Evolutionary conservation across 2,329 filamentous ascomycete genomes (phyloP).

Genomic region (Alternaria arbusti): DNA sequence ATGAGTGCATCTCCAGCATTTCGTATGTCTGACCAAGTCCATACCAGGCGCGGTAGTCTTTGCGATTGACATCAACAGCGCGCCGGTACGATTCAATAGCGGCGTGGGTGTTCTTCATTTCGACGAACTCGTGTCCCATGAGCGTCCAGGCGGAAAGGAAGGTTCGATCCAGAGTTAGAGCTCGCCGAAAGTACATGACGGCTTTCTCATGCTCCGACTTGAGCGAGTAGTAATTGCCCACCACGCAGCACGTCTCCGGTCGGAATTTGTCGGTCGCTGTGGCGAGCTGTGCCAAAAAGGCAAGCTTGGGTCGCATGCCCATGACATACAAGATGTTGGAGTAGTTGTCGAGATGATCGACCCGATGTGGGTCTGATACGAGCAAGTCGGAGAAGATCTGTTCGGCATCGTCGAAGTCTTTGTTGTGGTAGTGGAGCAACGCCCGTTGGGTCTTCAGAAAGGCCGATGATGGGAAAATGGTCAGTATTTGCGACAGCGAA

Average conservation of each 20-base stretch:
- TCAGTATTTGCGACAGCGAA: conserved; percentile 76
- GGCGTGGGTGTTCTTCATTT: conserved; percentile 97
- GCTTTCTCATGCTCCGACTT: conserved; percentile 97
- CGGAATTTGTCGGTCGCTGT: conserved; percentile 93
- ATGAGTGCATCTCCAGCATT: conserved; percentile 96
- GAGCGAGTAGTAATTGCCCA: conserved; percentile 96
- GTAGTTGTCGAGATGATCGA: conserved; percentile 93
- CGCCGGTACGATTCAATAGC: conserved; percentile 96
- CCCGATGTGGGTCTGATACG: conserved; percentile 69
- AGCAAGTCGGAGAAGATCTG: conserved; percentile 72
- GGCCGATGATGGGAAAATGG: conserved; percentile 84
- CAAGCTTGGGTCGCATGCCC: conserved; percentile 83
- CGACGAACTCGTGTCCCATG: conserved; percentile 98
- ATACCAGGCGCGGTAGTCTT: conserved; percentile 98
- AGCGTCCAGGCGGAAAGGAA: conserved; percentile 97
- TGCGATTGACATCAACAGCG: conserved; percentile 92
- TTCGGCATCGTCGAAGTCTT: conserved; percentile 72
- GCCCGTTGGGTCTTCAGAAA: conserved; percentile 92
- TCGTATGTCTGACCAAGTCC: conserved; percentile 97
- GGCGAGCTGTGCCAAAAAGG: conserved; percentile 89
- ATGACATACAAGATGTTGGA: conserved; percentile 98
- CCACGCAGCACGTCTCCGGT: conserved; percentile 93
- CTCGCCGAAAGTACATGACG: conserved; percentile 95
- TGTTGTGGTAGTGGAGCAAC: conserved; percentile 86
- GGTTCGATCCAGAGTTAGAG: conserved; percentile 84